These are phyloP conservation scores for Gossypium davidsonii DNA, from an alignment of 441 rosid genomes.

Conservation along the genomic window DNA sequence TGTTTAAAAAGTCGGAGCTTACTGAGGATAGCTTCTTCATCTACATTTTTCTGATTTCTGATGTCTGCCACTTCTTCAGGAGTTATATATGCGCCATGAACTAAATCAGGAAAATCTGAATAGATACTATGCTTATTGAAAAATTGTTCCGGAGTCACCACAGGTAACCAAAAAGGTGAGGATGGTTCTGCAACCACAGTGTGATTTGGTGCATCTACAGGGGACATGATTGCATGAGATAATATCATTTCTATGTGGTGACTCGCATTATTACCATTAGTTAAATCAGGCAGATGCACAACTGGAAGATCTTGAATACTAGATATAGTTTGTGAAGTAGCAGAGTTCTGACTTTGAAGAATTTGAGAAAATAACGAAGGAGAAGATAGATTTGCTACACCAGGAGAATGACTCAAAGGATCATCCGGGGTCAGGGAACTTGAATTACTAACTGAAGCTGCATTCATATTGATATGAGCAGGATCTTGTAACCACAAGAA, in stretches of 20 bases:
- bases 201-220: conserved; percentile 8
- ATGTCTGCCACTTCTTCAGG: conserved; percentile 25
- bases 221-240: too few species aligned
- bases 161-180: conserved; percentile 13
- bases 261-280: conserved; percentile 14
- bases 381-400: conserved; percentile 19
- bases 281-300: conserved; percentile 15
- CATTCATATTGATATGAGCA: conserved; percentile 19
- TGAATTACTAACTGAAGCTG: conserved; percentile 20
- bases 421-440: conserved; percentile 16
- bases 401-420: conserved; percentile 19
- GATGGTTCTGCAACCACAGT: not conserved
- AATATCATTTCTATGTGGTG: not conserved
- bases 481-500: conserved; percentile 15
- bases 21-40: conserved; percentile 40
- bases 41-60: conserved; percentile 26
- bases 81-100: conserved; percentile 21
- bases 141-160: conserved; percentile 3
- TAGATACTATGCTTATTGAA: conserved; percentile 5
- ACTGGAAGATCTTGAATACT: conserved; percentile 14
- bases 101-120: conserved; percentile 16
- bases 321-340: conserved; percentile 20
- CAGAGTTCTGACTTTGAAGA: conserved; percentile 21
- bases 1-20: conserved; percentile 49
- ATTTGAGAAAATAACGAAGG: conserved; percentile 13